Conservation (phyloP, 108 stramenopile genomes). For the Nitzschia putrida region DNA sequence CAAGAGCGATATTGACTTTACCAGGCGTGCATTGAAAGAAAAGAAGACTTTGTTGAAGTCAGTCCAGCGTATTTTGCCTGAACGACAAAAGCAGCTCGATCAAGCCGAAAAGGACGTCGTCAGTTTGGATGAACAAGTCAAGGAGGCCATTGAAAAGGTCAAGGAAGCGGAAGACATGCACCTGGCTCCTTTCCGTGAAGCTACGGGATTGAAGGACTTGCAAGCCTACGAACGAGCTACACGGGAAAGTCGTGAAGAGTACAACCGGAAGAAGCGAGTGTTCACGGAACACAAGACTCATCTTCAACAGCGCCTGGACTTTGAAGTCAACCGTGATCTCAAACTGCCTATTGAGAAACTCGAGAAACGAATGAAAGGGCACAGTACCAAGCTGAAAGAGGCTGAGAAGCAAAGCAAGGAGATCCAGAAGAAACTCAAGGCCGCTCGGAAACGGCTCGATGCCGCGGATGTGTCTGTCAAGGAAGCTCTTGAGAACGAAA, state of each 20-base stretch:
- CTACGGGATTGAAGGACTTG: constrained; percentile 80
- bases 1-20: constrained; percentile 76
- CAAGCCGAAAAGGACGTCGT: constrained; percentile 53
- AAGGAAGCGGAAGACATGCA: constrained; percentile 80
- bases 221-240: constrained; percentile 85
- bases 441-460: constrained; percentile 51
- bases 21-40: constrained; percentile 70
- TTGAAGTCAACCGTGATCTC: constrained; percentile 56
- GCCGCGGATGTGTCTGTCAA: constrained; percentile 73
- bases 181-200: constrained; percentile 75
- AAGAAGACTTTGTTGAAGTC: constrained; percentile 63
- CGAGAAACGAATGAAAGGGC: constrained; percentile 51
- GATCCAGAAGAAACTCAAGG: constrained; percentile 50
- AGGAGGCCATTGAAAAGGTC: constrained; percentile 49
- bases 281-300: constrained; percentile 76
- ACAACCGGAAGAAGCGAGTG: constrained; percentile 65
- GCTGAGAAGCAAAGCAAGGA: constrained; percentile 47
- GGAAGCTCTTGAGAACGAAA: constrained; percentile 58
- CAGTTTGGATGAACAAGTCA: constrained; percentile 48
- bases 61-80: constrained; percentile 46
- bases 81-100: constrained; percentile 49
- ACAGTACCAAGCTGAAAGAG: constrained; percentile 55
- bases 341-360: constrained; percentile 35
- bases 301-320: constrained; percentile 61
- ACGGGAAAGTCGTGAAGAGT: constrained; percentile 78